Percentiles rank a stretch among this genome's conserved stretches.
These are phyloP conservation scores for Ilex asprella DNA, from an alignment of 257 asterid species.

Conservation along the genomic window DNA sequence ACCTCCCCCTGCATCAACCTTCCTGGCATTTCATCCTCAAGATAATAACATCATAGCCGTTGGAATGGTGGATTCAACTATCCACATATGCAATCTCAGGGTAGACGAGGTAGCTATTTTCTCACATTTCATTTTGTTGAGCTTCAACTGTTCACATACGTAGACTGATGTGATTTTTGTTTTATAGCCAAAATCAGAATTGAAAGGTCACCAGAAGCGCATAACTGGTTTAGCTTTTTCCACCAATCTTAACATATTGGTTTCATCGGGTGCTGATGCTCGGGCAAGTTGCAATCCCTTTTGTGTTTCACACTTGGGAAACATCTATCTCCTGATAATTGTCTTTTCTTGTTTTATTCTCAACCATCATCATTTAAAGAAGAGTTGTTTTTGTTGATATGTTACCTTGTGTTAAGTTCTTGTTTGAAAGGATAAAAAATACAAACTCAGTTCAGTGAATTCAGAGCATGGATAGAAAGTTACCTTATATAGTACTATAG, in stretches of 20 bases:
- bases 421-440: too few species aligned
- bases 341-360: not conserved
- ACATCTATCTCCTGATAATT: not conserved
- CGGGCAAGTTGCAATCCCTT: conserved; percentile 40
- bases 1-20: conserved; percentile 93
- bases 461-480: too few species aligned
- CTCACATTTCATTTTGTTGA: not conserved
- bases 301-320: not conserved
- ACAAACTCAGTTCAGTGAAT: too few species aligned
- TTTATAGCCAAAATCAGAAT: conserved; percentile 68
- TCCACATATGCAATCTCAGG: conserved; percentile 89
- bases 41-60: conserved; percentile 93
- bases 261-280: conserved; percentile 95
- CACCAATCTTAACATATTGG: conserved; percentile 72
- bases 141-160: not conserved
- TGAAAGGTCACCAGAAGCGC: conserved; percentile 89
- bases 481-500: too few species aligned
- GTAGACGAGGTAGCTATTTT: conserved; percentile 67
- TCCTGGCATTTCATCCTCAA: conserved; percentile 90
- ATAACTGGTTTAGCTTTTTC: conserved; percentile 90
- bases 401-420: not conserved
- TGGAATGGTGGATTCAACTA: conserved; percentile 98
- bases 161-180: conserved; percentile 9
- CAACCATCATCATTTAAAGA: not conserved
- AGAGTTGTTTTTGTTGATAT: not conserved